Conservation (phyloP, 306 rosid species). For the Glycine soja region DNA sequence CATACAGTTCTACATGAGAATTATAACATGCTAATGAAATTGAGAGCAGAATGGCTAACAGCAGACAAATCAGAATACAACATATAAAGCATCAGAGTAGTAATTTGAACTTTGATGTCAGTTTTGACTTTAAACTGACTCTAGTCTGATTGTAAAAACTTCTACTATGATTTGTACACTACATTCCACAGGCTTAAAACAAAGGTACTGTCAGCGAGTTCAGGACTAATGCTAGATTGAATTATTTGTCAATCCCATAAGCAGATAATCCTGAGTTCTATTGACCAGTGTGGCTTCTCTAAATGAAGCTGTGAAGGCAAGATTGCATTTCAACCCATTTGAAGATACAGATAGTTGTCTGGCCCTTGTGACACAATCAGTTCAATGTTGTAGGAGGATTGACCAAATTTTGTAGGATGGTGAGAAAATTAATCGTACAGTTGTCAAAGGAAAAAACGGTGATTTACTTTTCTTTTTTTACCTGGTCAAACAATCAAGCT, state of each 20-base stretch:
- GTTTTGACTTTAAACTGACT: neutral
- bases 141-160: neutral
- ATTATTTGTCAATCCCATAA: neutral
- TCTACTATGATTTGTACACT: neutral
- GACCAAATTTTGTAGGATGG: neutral
- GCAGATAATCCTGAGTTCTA: neutral
- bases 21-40: slow-evolving; percentile 6
- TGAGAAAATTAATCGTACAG: neutral
- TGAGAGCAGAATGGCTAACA: slow-evolving; percentile 12
- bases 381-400: slow-evolving; percentile 6
- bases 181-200: neutral
- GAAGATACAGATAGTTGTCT: neutral
- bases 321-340: neutral
- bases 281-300: neutral
- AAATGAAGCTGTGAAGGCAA: neutral
- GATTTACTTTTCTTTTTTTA: no score
- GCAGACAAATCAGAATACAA: neutral
- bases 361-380: neutral
- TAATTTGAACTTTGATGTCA: slow-evolving; percentile 1
- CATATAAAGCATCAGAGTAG: slow-evolving; percentile 20
- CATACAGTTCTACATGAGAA: slow-evolving; percentile 42
- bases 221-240: neutral
- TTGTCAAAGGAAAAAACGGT: no score
- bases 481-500: neutral
- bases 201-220: neutral